Base-by-base conservation (phyloP, 257 asterid genomes). In the Plectranthus barbatus region DNA sequence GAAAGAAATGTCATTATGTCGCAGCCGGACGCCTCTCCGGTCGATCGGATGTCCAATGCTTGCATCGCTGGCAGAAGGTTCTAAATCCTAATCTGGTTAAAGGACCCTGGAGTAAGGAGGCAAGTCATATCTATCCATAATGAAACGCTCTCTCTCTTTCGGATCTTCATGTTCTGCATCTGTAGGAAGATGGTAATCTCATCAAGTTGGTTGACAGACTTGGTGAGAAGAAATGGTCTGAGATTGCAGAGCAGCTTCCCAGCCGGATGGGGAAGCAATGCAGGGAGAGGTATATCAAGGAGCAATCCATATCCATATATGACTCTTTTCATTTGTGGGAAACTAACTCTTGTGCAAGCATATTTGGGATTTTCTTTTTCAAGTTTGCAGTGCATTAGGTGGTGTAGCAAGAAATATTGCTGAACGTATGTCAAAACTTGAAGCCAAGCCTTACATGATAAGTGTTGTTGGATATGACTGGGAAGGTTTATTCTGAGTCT, bases 341-440 rank as follows among this genome's bases (percentile, higher is more conserved):
- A n/a, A n/a, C 5, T n/a, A n/a, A n/a, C n/a, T 48, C 34, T 51
- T 11, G 33, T 50, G 42, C 37, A 11, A 44, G 36, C 18, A 9
- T 65, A 14, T 48, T 6, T 56, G 44, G 34, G n/a, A 56, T 60
- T 59, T 52, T 51, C 33, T 41, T 62, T 42, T 80, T 71, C 87
- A 93, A 97, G 84, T 93, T 58, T 15, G 66, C 59, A 85, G 78
- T 81, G 78, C 84, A 9, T 69, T 81, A 55, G 97, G 97, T 45
- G 99, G 99, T 69, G 97, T 93, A 41, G 97, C 86, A 47, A 89
- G 99, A 80, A 93, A 93, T 71, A 81, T 93, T 62, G 99, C 90
- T 4, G 97, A 92, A 58, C 89, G 99, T 79, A 85, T 89, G 84
- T 85, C 77, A n/a, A 93, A 93, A 80, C 88, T 93, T 65, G 97